Evolutionary conservation across 208 protist species (phyloP), one percentile per base, ranked within the genome.

Genomic region (Jaenimonas drosophilae): DNA sequence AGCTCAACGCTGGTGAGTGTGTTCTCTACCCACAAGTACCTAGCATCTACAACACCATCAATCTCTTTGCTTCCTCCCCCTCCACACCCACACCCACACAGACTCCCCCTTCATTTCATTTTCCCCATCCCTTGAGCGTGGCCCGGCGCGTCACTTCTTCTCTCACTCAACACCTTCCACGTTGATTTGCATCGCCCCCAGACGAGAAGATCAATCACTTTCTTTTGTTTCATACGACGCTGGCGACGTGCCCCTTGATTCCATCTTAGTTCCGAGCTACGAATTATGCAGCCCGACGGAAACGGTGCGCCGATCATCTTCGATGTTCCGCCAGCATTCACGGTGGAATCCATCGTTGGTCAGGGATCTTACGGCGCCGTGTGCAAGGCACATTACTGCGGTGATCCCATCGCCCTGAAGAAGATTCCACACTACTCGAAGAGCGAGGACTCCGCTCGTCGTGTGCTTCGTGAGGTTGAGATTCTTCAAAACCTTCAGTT

Each of bases 291-390:
- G n/a, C 26, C 17, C 20, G 38, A 23, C 4, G 41, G 17, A 31
- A 72, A 43, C 16, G 66, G 59, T 50, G 64, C 58, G 1, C 72
- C 74, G 0, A 58, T 94, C 26, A 82, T 90, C 30, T 94, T 94
- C 52, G 81, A 94, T 38, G 81, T 94, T 11, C 86, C 86, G 23
- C 63, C 69, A n/a, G 59, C 76, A 27, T 96, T 94, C 54, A 56
- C 71, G 49, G 84, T 91, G 25, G 77, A 88, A 58, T 87, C 77
- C n/a, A 91, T 94, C 38, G 81, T 94, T 50, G 88, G 88, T 20
- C 83, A 96, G 45, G 91, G 91, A 16, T 81, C 91, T 5, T 96
- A 95, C 63, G 91, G 91, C 16, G 86, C 80, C n/a, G 91, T 96
- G 12, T 95, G 80, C 66, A 88, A 87, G 53, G 91, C 91, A 0